Conservation (phyloP, 495 filamentous ascomycete species). For the Penicillium coffeae region DNA sequence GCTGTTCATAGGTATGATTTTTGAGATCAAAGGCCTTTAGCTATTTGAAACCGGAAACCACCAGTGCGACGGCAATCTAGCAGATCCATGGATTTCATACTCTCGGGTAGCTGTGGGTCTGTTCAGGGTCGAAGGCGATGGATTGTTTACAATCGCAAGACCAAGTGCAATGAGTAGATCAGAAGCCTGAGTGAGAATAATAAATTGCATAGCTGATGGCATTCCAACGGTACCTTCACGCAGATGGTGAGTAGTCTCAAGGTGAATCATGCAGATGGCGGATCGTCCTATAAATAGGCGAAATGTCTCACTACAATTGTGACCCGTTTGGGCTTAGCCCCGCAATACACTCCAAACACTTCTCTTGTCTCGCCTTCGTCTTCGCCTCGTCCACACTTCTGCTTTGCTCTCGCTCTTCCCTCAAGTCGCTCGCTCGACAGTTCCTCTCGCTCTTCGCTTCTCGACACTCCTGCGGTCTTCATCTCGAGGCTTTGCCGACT, state of each 20-base stretch:
- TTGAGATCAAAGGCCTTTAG: too few relatives aligned
- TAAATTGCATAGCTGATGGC: background rate
- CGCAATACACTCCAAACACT: constrained; percentile 18
- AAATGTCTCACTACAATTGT: constrained; percentile 19
- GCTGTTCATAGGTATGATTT: too few relatives aligned
- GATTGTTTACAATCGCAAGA: background rate
- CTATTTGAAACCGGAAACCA: too few relatives aligned
- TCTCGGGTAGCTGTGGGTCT: background rate
- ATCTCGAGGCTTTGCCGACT: background rate
- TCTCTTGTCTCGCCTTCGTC: constrained; percentile 1
- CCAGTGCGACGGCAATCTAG: background rate
- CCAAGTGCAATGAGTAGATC: background rate
- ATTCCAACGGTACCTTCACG: background rate
- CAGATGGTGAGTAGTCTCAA: background rate
- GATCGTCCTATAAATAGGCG: constrained; percentile 21
- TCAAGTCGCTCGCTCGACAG: constrained; percentile 14
- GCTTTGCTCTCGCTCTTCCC: background rate
- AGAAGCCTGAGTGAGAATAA: background rate
- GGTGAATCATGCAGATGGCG: background rate
- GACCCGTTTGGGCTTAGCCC: constrained; percentile 23
- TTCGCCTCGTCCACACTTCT: constrained; percentile 1
- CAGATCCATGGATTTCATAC: background rate
- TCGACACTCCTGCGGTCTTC: constrained; percentile 1
- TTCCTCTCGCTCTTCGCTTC: background rate
- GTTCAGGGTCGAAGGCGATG: background rate